Base-by-base conservation (phyloP, 192 early-diverging fungal species). In the Rhizophagus prolifer region DNA sequence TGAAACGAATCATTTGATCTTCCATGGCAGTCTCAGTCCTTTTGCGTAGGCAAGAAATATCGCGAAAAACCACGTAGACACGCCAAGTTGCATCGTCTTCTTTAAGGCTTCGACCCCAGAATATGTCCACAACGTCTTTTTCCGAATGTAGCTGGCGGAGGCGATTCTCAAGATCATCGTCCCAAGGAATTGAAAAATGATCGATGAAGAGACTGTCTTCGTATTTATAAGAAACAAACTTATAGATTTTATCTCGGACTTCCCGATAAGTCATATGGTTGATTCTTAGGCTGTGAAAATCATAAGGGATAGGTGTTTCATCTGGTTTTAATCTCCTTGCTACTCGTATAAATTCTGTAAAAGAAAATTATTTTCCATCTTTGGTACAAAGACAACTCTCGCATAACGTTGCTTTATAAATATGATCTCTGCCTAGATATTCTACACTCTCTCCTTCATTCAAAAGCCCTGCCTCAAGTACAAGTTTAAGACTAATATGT, bases 241-340 rank as follows among this genome's bases (percentile, higher is more conserved):
- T 59, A 59, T 58, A 72, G 58, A 72, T 28, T 72, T 58, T 30
- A 58, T 72, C 58, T 4, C 58, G 12, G 21, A 72, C 70, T 72
- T 72, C 70, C 54, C 8, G 14, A 72, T 72, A 72, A 72, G 70
- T 34, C 70, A 72, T 72, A 72, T 14, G 1, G 16, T 72, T 72
- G 21, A 72, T 72, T 58, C 31, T 72, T 72, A 54, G 30, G 54
- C 23, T 70, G 1, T 70, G 44, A 54, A 70, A 70, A 70, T 70
- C 38, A 46, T 70, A 25, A 28, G 69, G 44, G 69, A 5, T 12
- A 70, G n/a, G 10, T 54, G 13, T 14, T 70, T 54, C 69, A 46
- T 25, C 23, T 28, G 54, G 50, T 58, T 72, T 72, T 58, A 58
- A 34, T 34, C 2, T 34, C 3, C 31, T 34, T 34, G 2, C 31